Conservation (phyloP, 1,284 basidiomycete genomes). For the Cryptococcus wingfieldii region DNA sequence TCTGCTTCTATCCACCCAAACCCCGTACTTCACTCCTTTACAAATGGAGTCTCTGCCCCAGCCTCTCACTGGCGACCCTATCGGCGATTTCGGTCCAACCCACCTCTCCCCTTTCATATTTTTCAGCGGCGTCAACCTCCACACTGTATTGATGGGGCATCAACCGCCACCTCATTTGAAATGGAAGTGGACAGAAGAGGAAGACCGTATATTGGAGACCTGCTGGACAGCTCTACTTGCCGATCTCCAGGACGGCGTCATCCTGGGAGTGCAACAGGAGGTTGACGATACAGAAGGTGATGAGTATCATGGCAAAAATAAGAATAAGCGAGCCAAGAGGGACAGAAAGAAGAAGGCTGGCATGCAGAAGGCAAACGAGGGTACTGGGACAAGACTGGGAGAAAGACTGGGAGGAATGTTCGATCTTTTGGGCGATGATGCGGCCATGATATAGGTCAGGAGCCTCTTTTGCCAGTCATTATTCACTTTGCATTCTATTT, state of each 20-base stretch:
- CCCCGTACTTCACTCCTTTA: not conserved
- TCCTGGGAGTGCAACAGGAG: slow-evolving; percentile 8
- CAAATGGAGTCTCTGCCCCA: not conserved
- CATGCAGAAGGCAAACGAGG: not conserved
- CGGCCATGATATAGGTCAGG: not conserved
- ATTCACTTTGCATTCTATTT: too few relatives aligned
- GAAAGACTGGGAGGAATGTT: slow-evolving; percentile 3
- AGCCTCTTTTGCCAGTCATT: too few relatives aligned
- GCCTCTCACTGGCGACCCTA: not conserved
- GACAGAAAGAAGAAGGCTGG: not conserved
- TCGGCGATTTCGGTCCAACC: slow-evolving; percentile 10
- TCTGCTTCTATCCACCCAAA: slow-evolving; percentile 23
- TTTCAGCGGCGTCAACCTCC: slow-evolving; percentile 32
- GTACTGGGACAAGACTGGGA: too few relatives aligned
- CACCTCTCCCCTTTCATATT: slow-evolving; percentile 37
- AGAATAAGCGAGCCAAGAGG: slow-evolving; percentile 18
- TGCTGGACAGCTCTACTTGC: slow-evolving; percentile 52
- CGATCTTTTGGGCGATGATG: slow-evolving; percentile 7
- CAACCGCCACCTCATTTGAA: slow-evolving; percentile 60
- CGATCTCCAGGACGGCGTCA: slow-evolving; percentile 7
- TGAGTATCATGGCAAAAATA: slow-evolving; percentile 49
- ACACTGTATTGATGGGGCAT: slow-evolving; percentile 39
- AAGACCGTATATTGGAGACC: slow-evolving; percentile 39
- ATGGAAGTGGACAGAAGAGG: slow-evolving; percentile 18
- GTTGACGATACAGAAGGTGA: not conserved